Percentiles rank a stretch among this genome's conserved stretches.
phyloP scores from a whole-genome alignment of 495 filamentous ascomycete genomes.

The Podospora pseudoanserina region DNA sequence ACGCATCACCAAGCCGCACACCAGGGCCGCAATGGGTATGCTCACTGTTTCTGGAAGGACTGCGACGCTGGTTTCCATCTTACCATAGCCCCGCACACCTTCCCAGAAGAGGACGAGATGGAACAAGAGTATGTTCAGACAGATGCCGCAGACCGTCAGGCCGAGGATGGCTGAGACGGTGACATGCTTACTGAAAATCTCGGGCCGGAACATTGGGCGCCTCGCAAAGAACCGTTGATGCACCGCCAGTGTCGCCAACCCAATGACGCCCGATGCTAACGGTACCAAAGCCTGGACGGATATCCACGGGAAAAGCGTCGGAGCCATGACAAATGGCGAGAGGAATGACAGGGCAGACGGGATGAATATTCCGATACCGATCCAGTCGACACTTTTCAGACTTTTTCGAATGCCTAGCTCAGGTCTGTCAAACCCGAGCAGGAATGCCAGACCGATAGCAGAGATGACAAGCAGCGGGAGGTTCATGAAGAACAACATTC shows the following conservation, averaged over 20 bases:
- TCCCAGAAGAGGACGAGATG: constrained; percentile 67
- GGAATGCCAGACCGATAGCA: constrained; percentile 34
- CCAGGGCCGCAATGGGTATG: constrained; percentile 44
- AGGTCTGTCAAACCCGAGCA: constrained; percentile 35
- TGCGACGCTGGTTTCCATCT: constrained; percentile 59
- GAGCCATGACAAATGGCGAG: constrained; percentile 55
- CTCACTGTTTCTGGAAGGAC: constrained; percentile 54
- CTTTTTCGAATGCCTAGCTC: constrained; percentile 31
- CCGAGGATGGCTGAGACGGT: constrained; percentile 37
- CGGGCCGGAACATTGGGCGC: constrained; percentile 47
- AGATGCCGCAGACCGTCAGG: constrained; percentile 49
- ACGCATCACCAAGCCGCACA: constrained; percentile 50
- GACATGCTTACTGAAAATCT: constrained; percentile 44
- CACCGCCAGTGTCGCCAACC: constrained; percentile 44
- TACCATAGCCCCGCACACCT: constrained; percentile 55
- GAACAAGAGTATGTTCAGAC: constrained; percentile 50
- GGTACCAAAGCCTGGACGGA: constrained; percentile 56
- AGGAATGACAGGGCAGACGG: constrained; percentile 45
- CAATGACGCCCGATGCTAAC: constrained; percentile 47
- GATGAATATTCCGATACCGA: constrained; percentile 56
- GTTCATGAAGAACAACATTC: constrained; percentile 43
- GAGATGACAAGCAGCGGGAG: constrained; percentile 38
- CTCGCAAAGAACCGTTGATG: constrained; percentile 50
- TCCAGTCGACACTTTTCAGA: constrained; percentile 56
- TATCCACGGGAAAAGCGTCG: constrained; percentile 52